A percentile compares a stretch with the other conserved stretches of the same genome.
Evolutionary conservation across 805 yeast genomes (phyloP).

Genomic region (Brettanomyces sp.): DNA sequence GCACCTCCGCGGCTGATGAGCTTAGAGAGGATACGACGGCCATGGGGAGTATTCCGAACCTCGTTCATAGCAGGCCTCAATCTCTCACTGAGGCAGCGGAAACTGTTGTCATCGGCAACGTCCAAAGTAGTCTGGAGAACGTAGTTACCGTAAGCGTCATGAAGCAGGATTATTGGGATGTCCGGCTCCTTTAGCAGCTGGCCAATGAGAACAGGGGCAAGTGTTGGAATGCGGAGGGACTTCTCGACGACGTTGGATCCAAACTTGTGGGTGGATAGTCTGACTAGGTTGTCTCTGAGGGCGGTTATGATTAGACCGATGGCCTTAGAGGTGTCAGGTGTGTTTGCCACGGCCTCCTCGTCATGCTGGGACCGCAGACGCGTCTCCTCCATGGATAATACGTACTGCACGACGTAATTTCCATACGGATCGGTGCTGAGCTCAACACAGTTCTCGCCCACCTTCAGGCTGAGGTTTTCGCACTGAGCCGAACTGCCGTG

Average conservation of each 20-base stretch:
- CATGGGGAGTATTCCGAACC: slow-evolving; percentile 87
- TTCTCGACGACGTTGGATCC: slow-evolving; percentile 55
- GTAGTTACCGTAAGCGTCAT: slow-evolving; percentile 53
- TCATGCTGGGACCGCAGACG: slow-evolving; percentile 22
- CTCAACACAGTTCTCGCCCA: slow-evolving; percentile 58
- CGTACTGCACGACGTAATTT: slow-evolving; percentile 93
- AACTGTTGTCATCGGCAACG: slow-evolving; percentile 42
- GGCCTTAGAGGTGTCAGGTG: slow-evolving; percentile 23
- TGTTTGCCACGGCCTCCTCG: slow-evolving; percentile 12
- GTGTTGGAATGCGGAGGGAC: slow-evolving; percentile 36
- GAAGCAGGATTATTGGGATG: slow-evolving; percentile 34
- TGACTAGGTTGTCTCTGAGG: slow-evolving; percentile 22
- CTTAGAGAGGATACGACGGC: slow-evolving; percentile 82
- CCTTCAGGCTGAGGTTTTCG: slow-evolving; percentile 51
- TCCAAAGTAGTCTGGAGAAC: slow-evolving; percentile 52
- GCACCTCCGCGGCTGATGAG: slow-evolving; percentile 25
- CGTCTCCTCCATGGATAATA: slow-evolving; percentile 36
- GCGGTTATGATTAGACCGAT: slow-evolving; percentile 20
- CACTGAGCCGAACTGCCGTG: slow-evolving; percentile 71
- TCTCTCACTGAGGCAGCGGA: slow-evolving; percentile 43
- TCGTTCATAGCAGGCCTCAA: slow-evolving; percentile 70
- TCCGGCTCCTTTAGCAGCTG: slow-evolving; percentile 29
- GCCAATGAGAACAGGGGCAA: slow-evolving; percentile 35
- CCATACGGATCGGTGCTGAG: slow-evolving; percentile 91
- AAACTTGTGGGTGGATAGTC: slow-evolving; percentile 48